Base-by-base conservation (phyloP, 495 filamentous ascomycete species). In the Aspergillus coremiiformis region DNA sequence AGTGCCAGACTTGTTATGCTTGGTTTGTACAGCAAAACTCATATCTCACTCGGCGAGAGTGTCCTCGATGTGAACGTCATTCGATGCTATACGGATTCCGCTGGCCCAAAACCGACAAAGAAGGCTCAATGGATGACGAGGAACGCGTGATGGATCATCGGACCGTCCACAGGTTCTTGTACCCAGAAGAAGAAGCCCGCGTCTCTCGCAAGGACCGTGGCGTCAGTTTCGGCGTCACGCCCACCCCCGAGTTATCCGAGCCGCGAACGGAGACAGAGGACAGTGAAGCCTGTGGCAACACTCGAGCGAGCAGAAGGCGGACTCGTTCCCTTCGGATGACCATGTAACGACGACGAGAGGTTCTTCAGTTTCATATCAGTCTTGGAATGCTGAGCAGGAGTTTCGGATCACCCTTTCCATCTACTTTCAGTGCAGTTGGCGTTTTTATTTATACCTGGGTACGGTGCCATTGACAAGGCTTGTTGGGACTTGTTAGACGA, bases 41-140 rank as follows among this genome's bases (percentile, higher is more conserved):
- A 2, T 96, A 93, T 65, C 83, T 83, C 49, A 94, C 92, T 2
- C 83, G 86, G 14, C 78, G 82, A 20, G 84, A 86, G 23, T 99
- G 93, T 63, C 89, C 86, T 9, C 81, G 94, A 15, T 99, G 93
- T 68, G 94, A 97, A 71, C 79, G 94, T 0, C 93, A 99, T 59
- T 91, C 87, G 22, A 97, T 94, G 67, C 74, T 99, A 1, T 99
- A 96, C 64, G 94, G 94, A 0, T 95, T 86, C 60, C 78, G 82
- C 46, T 99, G 94, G 94, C 93, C 93, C 15, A 94, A 97, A 68
- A 97, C 94, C 1, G 86, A 95, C 30, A 83, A 75, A 19, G 78
- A 83, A 51, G 86, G 86, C 0, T 78, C 78, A 15, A 53, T 71
- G 10, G 93, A 97, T 60, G 81, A 78, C 20, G 90, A 95, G 61